These are phyloP conservation scores for Edhazardia aedis DNA, from an alignment of 371 early-diverging fungal species.

Conservation along the genomic window DNA sequence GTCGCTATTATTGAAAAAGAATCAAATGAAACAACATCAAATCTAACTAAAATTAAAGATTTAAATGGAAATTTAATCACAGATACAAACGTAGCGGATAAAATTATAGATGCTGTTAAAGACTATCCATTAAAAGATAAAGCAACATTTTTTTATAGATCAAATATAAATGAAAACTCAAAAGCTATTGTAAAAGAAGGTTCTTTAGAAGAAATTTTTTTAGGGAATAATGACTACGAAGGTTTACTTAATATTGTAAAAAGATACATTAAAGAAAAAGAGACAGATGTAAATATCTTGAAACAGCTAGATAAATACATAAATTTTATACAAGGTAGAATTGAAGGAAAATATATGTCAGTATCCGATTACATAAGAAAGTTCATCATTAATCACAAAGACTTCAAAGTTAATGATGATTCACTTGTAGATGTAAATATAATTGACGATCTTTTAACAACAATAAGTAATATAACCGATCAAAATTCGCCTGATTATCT, in stretches of 20 bases:
- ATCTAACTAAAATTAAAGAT: background rate
- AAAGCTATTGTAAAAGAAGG: conserved; percentile 16
- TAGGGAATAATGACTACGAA: conserved; percentile 14
- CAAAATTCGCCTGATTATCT: too few species aligned
- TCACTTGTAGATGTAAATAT: too few species aligned
- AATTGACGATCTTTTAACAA: too few species aligned
- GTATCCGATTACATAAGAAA: conserved; percentile 24
- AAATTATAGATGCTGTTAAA: background rate
- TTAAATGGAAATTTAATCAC: background rate
- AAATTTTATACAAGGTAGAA: conserved; percentile 26
- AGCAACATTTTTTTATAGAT: conserved; percentile 30
- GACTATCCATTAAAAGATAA: background rate
- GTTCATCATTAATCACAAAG: conserved; percentile 24
- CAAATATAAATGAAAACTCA: conserved; percentile 18
- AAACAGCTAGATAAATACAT: conserved; percentile 7
- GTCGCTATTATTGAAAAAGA: background rate
- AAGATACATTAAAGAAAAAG: conserved; percentile 21
- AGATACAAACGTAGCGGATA: background rate
- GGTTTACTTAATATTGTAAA: conserved; percentile 23
- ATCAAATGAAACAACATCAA: background rate
- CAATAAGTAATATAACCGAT: too few species aligned
- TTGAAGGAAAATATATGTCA: conserved; percentile 18
- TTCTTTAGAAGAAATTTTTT: conserved; percentile 34
- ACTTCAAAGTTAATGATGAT: too few species aligned
- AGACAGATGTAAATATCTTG: background rate